Conservation (phyloP, 2,329 filamentous ascomycete genomes). For the Claviceps digitariae region DNA sequence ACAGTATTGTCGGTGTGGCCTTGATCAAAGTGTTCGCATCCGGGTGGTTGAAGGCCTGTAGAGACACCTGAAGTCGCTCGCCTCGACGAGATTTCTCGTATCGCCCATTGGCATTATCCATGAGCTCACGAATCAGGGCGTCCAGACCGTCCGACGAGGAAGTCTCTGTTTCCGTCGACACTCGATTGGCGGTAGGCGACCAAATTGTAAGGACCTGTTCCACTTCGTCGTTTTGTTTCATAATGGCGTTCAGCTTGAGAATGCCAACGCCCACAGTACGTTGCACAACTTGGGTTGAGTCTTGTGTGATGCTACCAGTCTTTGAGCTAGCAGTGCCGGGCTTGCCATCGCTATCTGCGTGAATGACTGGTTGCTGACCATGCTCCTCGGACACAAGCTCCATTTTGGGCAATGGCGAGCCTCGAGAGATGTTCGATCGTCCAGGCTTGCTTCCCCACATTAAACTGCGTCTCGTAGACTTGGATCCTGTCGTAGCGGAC, state of each 20-base stretch:
- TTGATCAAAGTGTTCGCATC: conserved; percentile 74
- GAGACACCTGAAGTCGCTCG: conserved; percentile 65
- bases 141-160: conserved; percentile 53
- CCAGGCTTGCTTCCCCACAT: conserved; percentile 56
- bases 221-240: conserved; percentile 56
- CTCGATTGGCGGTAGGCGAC: conserved; percentile 44
- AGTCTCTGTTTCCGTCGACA: conserved; percentile 42
- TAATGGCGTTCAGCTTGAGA: conserved; percentile 59
- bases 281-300: conserved; percentile 19
- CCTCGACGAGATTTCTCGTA: conserved; percentile 61
- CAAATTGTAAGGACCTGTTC: conserved; percentile 70
- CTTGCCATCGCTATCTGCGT: conserved; percentile 30
- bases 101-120: conserved; percentile 57
- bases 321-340: conserved; percentile 45
- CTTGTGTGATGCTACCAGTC: conserved; percentile 9
- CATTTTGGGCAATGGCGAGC: conserved; percentile 33
- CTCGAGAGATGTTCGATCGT: conserved; percentile 40
- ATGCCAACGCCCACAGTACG: conserved; percentile 66
- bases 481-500: conserved; percentile 34
- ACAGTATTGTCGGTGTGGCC: conserved; percentile 74
- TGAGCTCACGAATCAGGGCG: conserved; percentile 56
- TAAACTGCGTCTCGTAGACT: conserved; percentile 45
- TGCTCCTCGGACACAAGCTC: conserved; percentile 42
- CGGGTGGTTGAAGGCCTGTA: conserved; percentile 62
- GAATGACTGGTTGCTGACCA: conserved; percentile 26